Base-by-base conservation (phyloP, 2,329 filamentous ascomycete species). In the Bipolaris cookei region DNA sequence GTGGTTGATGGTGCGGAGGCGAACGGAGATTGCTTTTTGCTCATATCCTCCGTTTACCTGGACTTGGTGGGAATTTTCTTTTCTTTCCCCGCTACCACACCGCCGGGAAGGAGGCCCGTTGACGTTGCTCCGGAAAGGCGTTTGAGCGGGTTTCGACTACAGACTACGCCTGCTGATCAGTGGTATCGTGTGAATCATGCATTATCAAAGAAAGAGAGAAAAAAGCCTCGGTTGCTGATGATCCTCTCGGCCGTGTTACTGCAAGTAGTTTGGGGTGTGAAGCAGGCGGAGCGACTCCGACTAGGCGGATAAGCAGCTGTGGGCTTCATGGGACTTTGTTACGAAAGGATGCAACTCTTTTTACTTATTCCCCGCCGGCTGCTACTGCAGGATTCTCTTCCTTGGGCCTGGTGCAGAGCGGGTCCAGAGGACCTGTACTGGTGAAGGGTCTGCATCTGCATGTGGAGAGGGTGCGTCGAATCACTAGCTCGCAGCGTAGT, bases 71-170 rank as follows among this genome's bases (percentile, higher is more conserved):
- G 16, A 18, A 16, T n/a, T 37, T 37, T 18, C 37, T 10, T 38
- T 32, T 45, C 49, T 38, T 53, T 57, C 48, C 57, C 60, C 61
- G 61, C 56, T 69, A 68, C 67, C 67, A 68, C 50, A 56, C 46
- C 58, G 56, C 51, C 55, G 65, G 67, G 59, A 64, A 57, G 54
- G 49, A 66, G 67, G 62, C 61, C 60, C 63, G 63, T 66, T 52
- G 51, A 64, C 58, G 39, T 62, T 65, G 59, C 48, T 59, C 52
- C 54, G 61, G 54, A 60, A 58, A 45, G 39, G 49, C 28, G 18
- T 56, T 56, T 58, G 55, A 48, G 45, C 61, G 46, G n/a, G 25
- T 44, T 44, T 44, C 53, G 59, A 52, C 28, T 30, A 30, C 28
- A 30, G 48, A 57, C 57, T 49, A 62, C 63, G 56, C 54, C 55